Percentiles rank a stretch among this genome's conserved stretches.
phyloP scores from a whole-genome alignment of 2,329 filamentous ascomycete genomes.

The Microsporum canis region DNA sequence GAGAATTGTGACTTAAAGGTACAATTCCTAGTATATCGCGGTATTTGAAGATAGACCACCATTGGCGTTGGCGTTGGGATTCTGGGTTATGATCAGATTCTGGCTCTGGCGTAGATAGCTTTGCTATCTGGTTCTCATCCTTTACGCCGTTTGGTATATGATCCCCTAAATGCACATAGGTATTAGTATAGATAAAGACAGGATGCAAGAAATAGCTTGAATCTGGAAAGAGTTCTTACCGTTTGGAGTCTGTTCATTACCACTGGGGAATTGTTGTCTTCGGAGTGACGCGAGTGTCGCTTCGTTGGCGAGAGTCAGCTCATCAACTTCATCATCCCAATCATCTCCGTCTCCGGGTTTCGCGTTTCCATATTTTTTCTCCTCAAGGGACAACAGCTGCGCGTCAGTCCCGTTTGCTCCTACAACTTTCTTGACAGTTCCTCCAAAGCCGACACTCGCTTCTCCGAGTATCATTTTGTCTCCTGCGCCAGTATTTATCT shows the following conservation, averaged over 20 bases:
- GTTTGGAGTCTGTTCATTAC: background rate
- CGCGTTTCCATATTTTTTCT: constrained; percentile 9
- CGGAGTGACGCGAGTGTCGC: constrained; percentile 7
- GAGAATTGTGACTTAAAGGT: constrained; percentile 32
- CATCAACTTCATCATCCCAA: constrained; percentile 10
- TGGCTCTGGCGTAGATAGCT: constrained; percentile 11
- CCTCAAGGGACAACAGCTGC: constrained; percentile 27
- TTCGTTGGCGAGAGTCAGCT: constrained; percentile 12
- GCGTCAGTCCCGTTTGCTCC: constrained; percentile 28
- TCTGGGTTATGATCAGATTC: constrained; percentile 21
- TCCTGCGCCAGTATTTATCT: constrained; percentile 46
- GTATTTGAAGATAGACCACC: constrained; percentile 87
- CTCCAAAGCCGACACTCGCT: constrained; percentile 33
- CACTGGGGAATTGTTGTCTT: background rate
- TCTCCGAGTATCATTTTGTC: constrained; percentile 39
- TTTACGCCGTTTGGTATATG: background rate
- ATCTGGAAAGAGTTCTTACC: background rate
- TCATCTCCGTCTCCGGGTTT: constrained; percentile 14
- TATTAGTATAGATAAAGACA: constrained; percentile 6
- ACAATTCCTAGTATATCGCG: constrained; percentile 75
- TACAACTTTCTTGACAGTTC: constrained; percentile 40
- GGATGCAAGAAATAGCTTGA: background rate
- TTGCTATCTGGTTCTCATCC: constrained; percentile 1
- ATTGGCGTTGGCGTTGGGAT: constrained; percentile 19
- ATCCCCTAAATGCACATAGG: background rate